A percentile compares a stretch with the other conserved stretches of the same genome.
These are phyloP conservation scores for Xylariaceae sp. DNA, from an alignment of 2,329 filamentous ascomycete species.

Conservation along the genomic window DNA sequence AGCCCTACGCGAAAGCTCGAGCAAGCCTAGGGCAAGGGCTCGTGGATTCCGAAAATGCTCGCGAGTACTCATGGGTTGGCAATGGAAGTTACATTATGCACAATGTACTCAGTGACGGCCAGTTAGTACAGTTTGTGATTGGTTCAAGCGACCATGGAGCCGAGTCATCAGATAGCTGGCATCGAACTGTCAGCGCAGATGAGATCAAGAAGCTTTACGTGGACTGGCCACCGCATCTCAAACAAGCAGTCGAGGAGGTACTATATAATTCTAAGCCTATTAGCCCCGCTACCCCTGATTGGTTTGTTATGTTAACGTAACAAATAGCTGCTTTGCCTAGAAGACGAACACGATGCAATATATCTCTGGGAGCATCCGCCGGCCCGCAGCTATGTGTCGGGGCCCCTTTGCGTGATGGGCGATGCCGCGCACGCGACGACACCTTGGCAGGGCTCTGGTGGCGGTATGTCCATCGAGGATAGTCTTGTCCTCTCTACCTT, in stretches of 20 bases:
- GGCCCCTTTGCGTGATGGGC: constrained; percentile 29
- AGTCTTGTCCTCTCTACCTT: constrained; percentile 32
- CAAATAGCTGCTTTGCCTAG: constrained; percentile 31
- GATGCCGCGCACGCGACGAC: constrained; percentile 32
- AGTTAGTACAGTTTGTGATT: constrained; percentile 33
- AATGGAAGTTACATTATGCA: constrained; percentile 24
- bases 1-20: constrained; percentile 31
- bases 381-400: constrained; percentile 30
- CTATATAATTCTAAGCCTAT: background rate
- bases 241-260: constrained; percentile 33
- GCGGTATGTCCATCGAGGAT: constrained; percentile 35
- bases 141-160: constrained; percentile 25
- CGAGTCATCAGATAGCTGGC: constrained; percentile 27
- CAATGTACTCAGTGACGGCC: constrained; percentile 29
- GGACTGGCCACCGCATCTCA: constrained; percentile 32
- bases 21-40: constrained; percentile 27
- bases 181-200: constrained; percentile 24
- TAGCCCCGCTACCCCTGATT: too few relatives aligned
- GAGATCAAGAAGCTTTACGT: constrained; percentile 31
- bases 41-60: constrained; percentile 30
- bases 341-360: constrained; percentile 29
- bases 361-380: constrained; percentile 38
- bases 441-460: constrained; percentile 34
- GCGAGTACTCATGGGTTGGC: constrained; percentile 35
- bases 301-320: background rate